Percentiles rank a stretch among this genome's conserved stretches.
phyloP scores from a whole-genome alignment of 2,329 filamentous ascomycete genomes.

The Ciborinia camelliae region DNA sequence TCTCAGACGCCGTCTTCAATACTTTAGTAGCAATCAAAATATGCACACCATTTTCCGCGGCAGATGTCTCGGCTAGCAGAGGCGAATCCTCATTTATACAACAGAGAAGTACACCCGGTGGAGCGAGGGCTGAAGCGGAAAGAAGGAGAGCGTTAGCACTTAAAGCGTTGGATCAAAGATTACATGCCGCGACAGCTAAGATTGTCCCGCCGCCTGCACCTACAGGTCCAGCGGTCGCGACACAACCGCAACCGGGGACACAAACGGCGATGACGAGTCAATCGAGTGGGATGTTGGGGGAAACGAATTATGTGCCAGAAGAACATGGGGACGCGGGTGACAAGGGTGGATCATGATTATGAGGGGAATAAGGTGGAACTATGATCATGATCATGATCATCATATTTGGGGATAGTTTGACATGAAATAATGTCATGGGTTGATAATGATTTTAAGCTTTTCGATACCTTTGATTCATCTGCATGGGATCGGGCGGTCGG shows the following conservation, averaged over 20 bases:
- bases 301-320: constrained; percentile 68
- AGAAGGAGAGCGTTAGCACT: constrained; percentile 82
- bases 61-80: constrained; percentile 72
- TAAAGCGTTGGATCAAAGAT: constrained; percentile 84
- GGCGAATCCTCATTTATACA: constrained; percentile 47
- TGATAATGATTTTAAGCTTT: not conserved
- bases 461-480: not conserved
- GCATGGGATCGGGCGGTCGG: not conserved
- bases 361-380: no score
- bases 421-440: not conserved
- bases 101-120: constrained; percentile 52
- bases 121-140: constrained; percentile 87
- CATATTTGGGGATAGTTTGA: not conserved
- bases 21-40: constrained; percentile 71
- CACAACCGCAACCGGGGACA: constrained; percentile 52
- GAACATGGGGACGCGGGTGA: constrained; percentile 42
- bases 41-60: constrained; percentile 80
- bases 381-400: no score
- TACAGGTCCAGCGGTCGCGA: constrained; percentile 54
- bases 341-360: not conserved
- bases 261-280: constrained; percentile 45
- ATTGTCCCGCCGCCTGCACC: constrained; percentile 43
- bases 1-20: constrained; percentile 73
- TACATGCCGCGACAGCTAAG: constrained; percentile 72
- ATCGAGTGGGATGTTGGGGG: constrained; percentile 52